Conservation (phyloP, 108 stramenopile genomes). For the Seminavis robusta region DNA sequence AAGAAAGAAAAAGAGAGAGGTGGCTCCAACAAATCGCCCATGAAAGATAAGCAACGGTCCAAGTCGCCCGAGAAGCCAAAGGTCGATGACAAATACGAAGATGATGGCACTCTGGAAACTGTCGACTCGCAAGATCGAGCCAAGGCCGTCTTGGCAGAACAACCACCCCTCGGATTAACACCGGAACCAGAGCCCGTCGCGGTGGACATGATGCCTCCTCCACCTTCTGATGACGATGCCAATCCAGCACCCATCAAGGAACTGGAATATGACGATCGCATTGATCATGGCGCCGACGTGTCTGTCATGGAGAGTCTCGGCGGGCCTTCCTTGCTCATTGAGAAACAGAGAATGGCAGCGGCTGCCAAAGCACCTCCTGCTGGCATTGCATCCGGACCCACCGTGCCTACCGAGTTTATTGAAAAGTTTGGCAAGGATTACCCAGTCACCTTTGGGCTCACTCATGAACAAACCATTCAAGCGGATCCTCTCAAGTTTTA, state of each 20-base stretch:
- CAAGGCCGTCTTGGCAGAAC: slow-evolving; percentile 16
- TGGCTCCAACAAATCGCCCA: not conserved
- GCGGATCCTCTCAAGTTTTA: slow-evolving; percentile 75
- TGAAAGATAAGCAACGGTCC: not conserved
- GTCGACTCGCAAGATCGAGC: slow-evolving; percentile 33
- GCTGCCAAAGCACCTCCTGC: slow-evolving; percentile 25
- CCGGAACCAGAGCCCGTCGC: slow-evolving; percentile 19
- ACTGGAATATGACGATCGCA: slow-evolving; percentile 73
- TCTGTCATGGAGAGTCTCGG: slow-evolving; percentile 89
- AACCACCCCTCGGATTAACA: slow-evolving; percentile 31
- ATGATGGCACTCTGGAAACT: slow-evolving; percentile 60
- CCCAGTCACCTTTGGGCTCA: slow-evolving; percentile 56
- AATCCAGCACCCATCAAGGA: slow-evolving; percentile 61
- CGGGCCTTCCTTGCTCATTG: slow-evolving; percentile 78
- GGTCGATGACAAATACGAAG: slow-evolving; percentile 40
- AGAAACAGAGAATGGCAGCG: slow-evolving; percentile 55
- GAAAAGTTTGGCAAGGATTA: slow-evolving; percentile 66
- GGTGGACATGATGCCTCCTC: not conserved
- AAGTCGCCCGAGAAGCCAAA: not conserved
- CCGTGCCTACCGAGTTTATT: slow-evolving; percentile 55
- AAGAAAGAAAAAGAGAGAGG: not conserved
- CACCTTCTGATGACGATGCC: slow-evolving; percentile 24
- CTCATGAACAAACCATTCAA: slow-evolving; percentile 68
- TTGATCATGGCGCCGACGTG: slow-evolving; percentile 78
- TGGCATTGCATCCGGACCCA: slow-evolving; percentile 18